These are phyloP conservation scores for Penicillium sp. DNA, from an alignment of 2,329 filamentous ascomycete genomes.

Conservation along the genomic window DNA sequence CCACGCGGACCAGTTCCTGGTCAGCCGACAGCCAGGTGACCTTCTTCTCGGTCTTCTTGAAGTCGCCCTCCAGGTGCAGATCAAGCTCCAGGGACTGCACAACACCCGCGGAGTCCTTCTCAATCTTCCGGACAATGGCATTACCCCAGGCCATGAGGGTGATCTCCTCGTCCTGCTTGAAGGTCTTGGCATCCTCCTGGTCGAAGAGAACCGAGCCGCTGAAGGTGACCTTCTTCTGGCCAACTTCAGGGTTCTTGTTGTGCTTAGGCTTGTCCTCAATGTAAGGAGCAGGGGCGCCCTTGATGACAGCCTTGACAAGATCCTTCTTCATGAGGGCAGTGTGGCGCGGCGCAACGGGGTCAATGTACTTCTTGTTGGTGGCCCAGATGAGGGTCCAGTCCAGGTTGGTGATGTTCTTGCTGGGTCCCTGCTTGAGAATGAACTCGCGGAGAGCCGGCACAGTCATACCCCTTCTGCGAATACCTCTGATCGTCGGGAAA, in stretches of 20 bases:
- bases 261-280: conserved; percentile 75
- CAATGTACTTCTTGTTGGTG: conserved; percentile 71
- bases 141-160: conserved; percentile 93
- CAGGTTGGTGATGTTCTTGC: conserved; percentile 41
- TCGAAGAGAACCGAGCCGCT: conserved; percentile 69
- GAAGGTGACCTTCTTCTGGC: conserved; percentile 75
- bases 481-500: conserved; percentile 45
- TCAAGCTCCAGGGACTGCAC: conserved; percentile 64
- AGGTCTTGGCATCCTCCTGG: conserved; percentile 73
- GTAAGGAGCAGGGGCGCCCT: conserved; percentile 53
- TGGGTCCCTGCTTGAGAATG: conserved; percentile 44
- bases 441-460: conserved; percentile 42
- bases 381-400: conserved; percentile 45
- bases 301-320: conserved; percentile 61
- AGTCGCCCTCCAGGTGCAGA: conserved; percentile 79
- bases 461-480: conserved; percentile 36
- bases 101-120: no score
- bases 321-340: conserved; percentile 63
- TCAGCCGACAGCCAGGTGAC: conserved; percentile 80
- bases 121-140: conserved; percentile 43
- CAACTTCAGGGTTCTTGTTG: conserved; percentile 76
- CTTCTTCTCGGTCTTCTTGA: conserved; percentile 94
- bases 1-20: conserved; percentile 68
- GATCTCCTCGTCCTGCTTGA: conserved; percentile 79
- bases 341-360: no score